Conservation (phyloP, 1,284 basidiomycete species). For the Pisolithus thermaeus region DNA sequence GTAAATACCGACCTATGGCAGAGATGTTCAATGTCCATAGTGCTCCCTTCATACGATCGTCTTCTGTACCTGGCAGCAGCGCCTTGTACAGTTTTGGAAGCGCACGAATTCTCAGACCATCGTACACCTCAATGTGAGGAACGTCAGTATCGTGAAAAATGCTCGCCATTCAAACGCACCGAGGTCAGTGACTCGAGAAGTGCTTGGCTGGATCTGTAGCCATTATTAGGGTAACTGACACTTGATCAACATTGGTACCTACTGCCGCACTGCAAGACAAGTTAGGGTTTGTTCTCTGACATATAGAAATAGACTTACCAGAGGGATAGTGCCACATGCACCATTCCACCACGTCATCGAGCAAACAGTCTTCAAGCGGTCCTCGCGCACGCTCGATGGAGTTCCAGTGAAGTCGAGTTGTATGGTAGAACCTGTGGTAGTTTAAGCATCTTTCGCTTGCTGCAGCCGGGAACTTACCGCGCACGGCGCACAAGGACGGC, state of each 20-base stretch:
- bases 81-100: constrained; percentile 73
- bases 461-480: constrained; percentile 35
- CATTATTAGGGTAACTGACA: neutral
- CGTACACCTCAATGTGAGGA: constrained; percentile 71
- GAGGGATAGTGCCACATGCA: constrained; percentile 79
- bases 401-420: constrained; percentile 66
- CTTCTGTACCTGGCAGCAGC: constrained; percentile 70
- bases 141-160: constrained; percentile 53
- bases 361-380: constrained; percentile 66
- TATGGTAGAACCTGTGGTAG: constrained; percentile 51
- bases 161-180: neutral
- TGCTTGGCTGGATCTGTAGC: neutral
- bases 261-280: constrained; percentile 44
- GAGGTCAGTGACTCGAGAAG: neutral
- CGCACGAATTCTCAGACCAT: constrained; percentile 20
- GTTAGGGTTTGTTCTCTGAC: neutral
- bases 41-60: constrained; percentile 94
- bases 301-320: constrained; percentile 26
- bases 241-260: constrained; percentile 18
- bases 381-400: constrained; percentile 68
- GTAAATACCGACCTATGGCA: constrained; percentile 46
- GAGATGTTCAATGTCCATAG: constrained; percentile 85
- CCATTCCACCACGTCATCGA: constrained; percentile 81
- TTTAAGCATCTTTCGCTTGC: constrained; percentile 1
- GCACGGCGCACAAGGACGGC: constrained; percentile 61